These are phyloP conservation scores for Apiotrichum mycotoxinovorans DNA, from an alignment of 1,284 basidiomycete genomes.

Conservation along the genomic window DNA sequence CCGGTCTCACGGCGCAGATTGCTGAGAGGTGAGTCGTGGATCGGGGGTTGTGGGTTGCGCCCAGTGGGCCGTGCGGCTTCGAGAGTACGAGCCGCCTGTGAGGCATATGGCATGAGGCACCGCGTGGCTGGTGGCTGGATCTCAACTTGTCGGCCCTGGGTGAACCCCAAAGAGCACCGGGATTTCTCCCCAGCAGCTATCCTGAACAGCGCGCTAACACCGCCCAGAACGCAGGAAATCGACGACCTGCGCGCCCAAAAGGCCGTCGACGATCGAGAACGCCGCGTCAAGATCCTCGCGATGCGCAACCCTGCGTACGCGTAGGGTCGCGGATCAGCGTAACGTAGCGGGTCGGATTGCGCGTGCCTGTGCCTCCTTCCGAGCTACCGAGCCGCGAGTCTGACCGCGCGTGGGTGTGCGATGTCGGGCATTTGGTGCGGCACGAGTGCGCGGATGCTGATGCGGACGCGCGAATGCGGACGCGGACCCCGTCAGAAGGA, in stretches of 20 bases:
- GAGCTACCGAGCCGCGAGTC: too few relatives aligned
- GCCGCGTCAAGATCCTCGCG: conserved; percentile 48
- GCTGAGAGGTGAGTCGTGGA: conserved; percentile 27
- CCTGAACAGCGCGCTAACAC: background rate
- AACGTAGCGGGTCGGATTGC: background rate
- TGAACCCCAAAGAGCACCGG: too few relatives aligned
- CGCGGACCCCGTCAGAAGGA: too few relatives aligned
- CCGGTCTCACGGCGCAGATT: conserved; percentile 42
- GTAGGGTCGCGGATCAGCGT: conserved; percentile 21
- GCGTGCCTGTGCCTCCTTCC: background rate
- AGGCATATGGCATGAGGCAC: too few relatives aligned
- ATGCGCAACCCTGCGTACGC: conserved; percentile 49
- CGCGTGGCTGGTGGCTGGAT: too few relatives aligned
- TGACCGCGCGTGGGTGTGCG: too few relatives aligned
- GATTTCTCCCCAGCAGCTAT: background rate
- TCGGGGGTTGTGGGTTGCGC: background rate
- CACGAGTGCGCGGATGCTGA: too few relatives aligned
- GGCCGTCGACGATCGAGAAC: conserved; percentile 52
- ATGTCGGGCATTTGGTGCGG: too few relatives aligned
- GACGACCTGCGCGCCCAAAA: conserved; percentile 51
- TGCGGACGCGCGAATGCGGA: too few relatives aligned
- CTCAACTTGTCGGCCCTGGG: too few relatives aligned
- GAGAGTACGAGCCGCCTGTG: too few relatives aligned
- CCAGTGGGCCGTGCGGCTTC: too few relatives aligned
- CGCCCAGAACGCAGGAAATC: conserved; percentile 47